These are phyloP conservation scores for Boletus semigastroideus DNA, from an alignment of 1,284 basidiomycete genomes.

Conservation along the genomic window DNA sequence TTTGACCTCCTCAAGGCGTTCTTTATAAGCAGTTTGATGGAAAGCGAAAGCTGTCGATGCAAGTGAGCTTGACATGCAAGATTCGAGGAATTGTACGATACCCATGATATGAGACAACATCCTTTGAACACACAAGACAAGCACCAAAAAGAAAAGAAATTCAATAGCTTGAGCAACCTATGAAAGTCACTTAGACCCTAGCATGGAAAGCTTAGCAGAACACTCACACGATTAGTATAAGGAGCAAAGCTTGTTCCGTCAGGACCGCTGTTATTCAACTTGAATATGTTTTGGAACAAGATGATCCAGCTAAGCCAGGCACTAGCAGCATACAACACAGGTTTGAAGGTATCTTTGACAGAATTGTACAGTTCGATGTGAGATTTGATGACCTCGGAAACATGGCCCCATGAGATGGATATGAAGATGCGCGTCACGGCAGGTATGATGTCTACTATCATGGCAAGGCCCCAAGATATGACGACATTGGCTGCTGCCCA, in stretches of 20 bases:
- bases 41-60: constrained; percentile 57
- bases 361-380: constrained; percentile 67
- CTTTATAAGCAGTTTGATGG: constrained; percentile 73
- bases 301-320: constrained; percentile 71
- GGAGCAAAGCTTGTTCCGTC: constrained; percentile 46
- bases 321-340: constrained; percentile 63
- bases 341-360: constrained; percentile 67
- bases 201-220: not conserved
- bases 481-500: constrained; percentile 75
- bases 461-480: constrained; percentile 73
- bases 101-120: constrained; percentile 67
- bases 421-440: constrained; percentile 51
- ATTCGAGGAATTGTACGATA: constrained; percentile 7
- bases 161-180: constrained; percentile 58
- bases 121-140: constrained; percentile 58
- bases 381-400: constrained; percentile 65
- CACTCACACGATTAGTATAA: constrained; percentile 48
- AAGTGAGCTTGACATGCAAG: constrained; percentile 10
- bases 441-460: constrained; percentile 67
- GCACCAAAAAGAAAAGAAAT: constrained; percentile 68
- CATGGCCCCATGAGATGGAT: constrained; percentile 66
- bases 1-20: constrained; percentile 62
- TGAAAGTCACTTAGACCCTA: constrained; percentile 1
- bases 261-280: constrained; percentile 48
- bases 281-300: constrained; percentile 61